A percentile compares a stretch with the other conserved stretches of the same genome.
Evolutionary conservation across 106 monocot species (phyloP).

Genomic region (Chionographis japonica): DNA sequence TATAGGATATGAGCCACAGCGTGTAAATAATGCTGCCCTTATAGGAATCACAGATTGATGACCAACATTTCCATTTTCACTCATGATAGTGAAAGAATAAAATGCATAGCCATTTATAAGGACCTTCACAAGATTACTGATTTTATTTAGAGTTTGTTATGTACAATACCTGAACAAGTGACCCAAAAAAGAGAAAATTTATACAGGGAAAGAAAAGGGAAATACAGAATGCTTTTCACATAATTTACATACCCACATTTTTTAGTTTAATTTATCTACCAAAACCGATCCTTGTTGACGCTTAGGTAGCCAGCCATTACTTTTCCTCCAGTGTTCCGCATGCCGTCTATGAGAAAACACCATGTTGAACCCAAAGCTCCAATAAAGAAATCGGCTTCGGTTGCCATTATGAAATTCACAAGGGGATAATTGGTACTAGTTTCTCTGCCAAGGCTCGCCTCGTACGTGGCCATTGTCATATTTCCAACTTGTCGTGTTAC

Average conservation of each 20-base stretch:
- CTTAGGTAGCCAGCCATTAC: conserved; percentile 80
- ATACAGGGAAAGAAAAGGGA: neutral
- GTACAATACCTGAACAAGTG: too few species aligned
- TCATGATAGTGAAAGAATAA: too few species aligned
- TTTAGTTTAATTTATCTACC: conserved; percentile 35
- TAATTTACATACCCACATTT: neutral
- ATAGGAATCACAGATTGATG: too few species aligned
- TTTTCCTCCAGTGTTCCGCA: conserved; percentile 88
- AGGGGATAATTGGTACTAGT: conserved; percentile 85
- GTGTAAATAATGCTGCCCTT: too few species aligned
- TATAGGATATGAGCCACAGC: too few species aligned
- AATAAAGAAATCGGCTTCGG: conserved; percentile 85
- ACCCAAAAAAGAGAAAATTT: too few species aligned
- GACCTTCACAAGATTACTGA: too few species aligned
- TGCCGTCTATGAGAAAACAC: conserved; percentile 89
- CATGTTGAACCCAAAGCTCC: conserved; percentile 89
- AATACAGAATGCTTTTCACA: too few species aligned
- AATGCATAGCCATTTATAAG: too few species aligned
- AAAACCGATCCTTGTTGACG: conserved; percentile 90
- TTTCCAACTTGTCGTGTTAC: conserved; percentile 64
- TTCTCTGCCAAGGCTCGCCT: conserved; percentile 73
- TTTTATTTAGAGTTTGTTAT: too few species aligned
- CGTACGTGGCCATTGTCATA: conserved; percentile 65
- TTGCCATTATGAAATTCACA: conserved; percentile 83
- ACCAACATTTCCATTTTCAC: too few species aligned